Evolutionary conservation across 805 yeast species (phyloP), one percentile per base, ranked within the genome.

Genomic region (Diddensiella caesifluorescens): DNA sequence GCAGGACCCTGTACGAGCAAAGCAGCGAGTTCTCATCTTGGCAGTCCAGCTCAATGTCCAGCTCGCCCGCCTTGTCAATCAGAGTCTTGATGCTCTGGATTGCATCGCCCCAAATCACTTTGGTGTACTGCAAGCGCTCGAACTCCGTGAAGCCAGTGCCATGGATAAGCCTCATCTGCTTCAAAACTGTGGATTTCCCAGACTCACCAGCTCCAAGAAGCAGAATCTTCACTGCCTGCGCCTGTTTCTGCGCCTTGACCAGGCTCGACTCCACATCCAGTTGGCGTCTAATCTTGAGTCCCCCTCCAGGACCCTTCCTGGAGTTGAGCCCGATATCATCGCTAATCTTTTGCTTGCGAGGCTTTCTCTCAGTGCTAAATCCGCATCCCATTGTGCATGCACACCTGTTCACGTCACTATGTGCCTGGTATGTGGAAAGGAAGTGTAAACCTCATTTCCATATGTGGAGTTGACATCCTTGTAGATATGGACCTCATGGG

Each of bases 131-230:
- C 33, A 69, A 54, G 40, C 95, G 70, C 61, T 92, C 97, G 48
- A 79, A 83, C 38, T 74, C 74, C 1, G 83, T 69, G 64, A 90
- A 92, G 2, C 95, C 94, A 33, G 83, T 81, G 46, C 86, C 83
- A 59, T 92, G 97, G 31, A 88, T 62, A 13, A 92, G 69, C 52
- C 83, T 77, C 78, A 89, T 73, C 60, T 89, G 97, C 61, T 89
- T 89, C 50, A 89, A 65, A 4, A 89, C 95, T 0, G 97, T 89
- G 2, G 95, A 83, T 59, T 89, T 89, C 4, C 97, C 97, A 39
- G 90, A 80, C 59, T 89, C 97, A 3, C 97, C 97, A 0, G 97
- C 85, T 31, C 97, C 96, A 26, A 88, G 64, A n/a, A 90, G 68
- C 29, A 90, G 63, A 47, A 90, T 68, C 59, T 52, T 52, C 80